Percentiles rank a stretch among this genome's conserved stretches.
Evolutionary conservation across 257 asterid species (phyloP).

Genomic region (Ilex aquifolium): DNA sequence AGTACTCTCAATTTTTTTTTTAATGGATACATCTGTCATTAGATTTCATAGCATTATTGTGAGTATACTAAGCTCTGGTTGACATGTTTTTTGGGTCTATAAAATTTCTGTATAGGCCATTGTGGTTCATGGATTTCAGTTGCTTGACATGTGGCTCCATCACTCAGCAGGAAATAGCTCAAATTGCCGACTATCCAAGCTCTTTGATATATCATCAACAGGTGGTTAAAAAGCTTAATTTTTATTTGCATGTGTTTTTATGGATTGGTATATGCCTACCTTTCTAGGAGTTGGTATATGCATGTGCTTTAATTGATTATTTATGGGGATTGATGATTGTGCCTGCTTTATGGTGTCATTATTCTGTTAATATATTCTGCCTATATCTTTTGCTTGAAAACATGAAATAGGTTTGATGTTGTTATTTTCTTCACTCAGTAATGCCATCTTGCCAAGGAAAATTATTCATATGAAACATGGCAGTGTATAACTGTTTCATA

Average conservation of each 20-base stretch:
- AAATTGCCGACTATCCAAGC: conserved; percentile 57
- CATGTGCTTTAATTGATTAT: no score
- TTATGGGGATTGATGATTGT: no score
- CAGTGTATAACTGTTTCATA: no score
- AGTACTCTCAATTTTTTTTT: no score
- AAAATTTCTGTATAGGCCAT: conserved; percentile 55
- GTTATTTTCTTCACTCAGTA: neutral
- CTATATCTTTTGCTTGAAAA: neutral
- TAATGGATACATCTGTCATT: no score
- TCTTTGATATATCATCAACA: conserved; percentile 65
- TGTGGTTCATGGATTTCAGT: conserved; percentile 92
- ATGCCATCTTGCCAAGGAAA: neutral
- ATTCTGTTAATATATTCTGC: neutral
- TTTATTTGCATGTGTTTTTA: neutral
- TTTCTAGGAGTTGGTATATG: no score
- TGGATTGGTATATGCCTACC: neutral
- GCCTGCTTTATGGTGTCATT: neutral
- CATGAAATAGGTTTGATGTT: neutral
- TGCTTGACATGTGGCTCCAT: conserved; percentile 85
- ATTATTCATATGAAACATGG: no score
- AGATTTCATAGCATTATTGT: neutral
- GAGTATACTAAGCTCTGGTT: neutral
- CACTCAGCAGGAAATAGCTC: conserved; percentile 59
- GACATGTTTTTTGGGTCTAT: conserved; percentile 11
- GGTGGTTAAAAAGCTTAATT: conserved; percentile 29